Base-by-base conservation (phyloP, 2,329 filamentous ascomycete genomes). In the Colletotrichum eremochloae region DNA sequence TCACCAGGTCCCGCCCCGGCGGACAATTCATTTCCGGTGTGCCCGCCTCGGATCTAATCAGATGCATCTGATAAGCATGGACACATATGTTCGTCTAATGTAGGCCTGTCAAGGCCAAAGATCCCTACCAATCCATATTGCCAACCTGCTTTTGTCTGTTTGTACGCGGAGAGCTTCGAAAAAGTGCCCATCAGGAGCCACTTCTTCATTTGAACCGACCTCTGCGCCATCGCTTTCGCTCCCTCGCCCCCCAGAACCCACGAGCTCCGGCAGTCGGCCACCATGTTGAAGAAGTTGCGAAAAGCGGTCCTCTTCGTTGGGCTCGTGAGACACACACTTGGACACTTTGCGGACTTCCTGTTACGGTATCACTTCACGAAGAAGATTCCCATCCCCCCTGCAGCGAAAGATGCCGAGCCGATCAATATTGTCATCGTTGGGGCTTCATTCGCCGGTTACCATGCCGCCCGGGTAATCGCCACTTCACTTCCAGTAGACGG, bases 361-460 rank as follows among this genome's bases (percentile, higher is more conserved):
- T 56, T 56, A 12, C 76, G 78, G 12, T 44, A 18, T 0, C 72
- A 68, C 48, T 74, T 60, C 6, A 44, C 76, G 24, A 70, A 62
- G 44, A 67, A 74, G 31, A 63, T 74, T 20, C 55, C 69, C 31
- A 60, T 68, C 48, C 69, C 50, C 18, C 20, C 38, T 15, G n/a
- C n/a, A 48, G 74, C 72, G 3, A 75, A 75, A 8, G 52, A 75
- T 1, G 64, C 68, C 14, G 70, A 74, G 0, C 76, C 80, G 48
- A 79, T 81, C 60, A 89, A 86, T 68, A 85, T 91, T 53, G 84
- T 90, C 71, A 81, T 90, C 11, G 77, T 91, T 36, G 89, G 89
- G 44, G 89, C 86, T 61, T 90, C 88, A 0, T 91, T 90, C 75
- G 87, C 87, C 0, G 89, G 89, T 2, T 84, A 85, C 72, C 82